Evolutionary conservation across 1,139 yeast species (phyloP).

Genomic region (Williopsis jadinii): DNA sequence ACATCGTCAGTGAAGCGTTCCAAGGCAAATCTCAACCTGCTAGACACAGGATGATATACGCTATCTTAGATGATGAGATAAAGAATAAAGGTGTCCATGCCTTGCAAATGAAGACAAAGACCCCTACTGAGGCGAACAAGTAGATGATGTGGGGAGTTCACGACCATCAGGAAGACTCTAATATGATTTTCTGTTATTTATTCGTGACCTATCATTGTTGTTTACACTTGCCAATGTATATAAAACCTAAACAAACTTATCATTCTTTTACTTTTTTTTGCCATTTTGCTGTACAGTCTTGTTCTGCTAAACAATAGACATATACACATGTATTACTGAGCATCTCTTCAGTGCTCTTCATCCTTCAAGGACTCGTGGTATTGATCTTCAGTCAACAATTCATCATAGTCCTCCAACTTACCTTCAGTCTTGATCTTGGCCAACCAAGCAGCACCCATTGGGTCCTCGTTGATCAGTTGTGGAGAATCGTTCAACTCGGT

Average conservation of each 20-base stretch:
- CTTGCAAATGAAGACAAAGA: constrained; percentile 76
- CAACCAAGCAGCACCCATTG: constrained; percentile 93
- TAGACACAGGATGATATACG: constrained; percentile 75
- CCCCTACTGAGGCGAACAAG: constrained; percentile 52
- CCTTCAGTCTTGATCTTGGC: constrained; percentile 59
- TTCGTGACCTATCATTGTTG: too few species aligned
- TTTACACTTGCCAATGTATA: too few species aligned
- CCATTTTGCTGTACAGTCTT: too few species aligned
- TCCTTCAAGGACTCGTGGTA: constrained; percentile 24
- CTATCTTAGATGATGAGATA: constrained; percentile 65
- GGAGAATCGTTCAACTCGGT: constrained; percentile 61
- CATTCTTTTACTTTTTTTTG: too few species aligned
- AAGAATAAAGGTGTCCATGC: constrained; percentile 77
- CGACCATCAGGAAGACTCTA: too few species aligned
- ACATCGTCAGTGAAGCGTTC: constrained; percentile 66
- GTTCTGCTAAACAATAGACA: too few species aligned
- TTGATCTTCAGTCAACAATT: constrained; percentile 46
- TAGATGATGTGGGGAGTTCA: neutral
- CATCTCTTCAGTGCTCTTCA: constrained; percentile 13
- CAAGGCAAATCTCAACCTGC: constrained; percentile 61
- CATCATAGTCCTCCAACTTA: constrained; percentile 56
- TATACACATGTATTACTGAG: too few species aligned
- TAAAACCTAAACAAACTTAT: too few species aligned
- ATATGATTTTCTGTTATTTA: too few species aligned
- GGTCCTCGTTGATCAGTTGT: constrained; percentile 75